Conservation (phyloP, 495 filamentous ascomycete species). For the Viridothelium virens region DNA sequence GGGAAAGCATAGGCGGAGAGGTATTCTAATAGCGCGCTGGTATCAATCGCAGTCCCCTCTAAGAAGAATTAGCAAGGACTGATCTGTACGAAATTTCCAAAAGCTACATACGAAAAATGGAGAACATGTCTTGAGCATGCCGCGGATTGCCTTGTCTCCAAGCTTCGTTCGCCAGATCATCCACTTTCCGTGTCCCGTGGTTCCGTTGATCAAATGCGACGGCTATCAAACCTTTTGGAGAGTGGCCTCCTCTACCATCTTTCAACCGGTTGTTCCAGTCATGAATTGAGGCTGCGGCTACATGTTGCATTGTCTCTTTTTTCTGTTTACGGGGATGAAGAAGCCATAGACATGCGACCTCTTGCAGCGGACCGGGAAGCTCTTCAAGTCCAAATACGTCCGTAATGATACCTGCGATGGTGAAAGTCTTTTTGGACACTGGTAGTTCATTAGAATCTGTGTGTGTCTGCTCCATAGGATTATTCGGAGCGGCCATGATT, state of each 20-base stretch:
- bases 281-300: slow-evolving; percentile 48
- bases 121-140: slow-evolving; percentile 88
- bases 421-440: slow-evolving; percentile 53
- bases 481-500: slow-evolving; percentile 19
- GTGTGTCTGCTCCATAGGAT: slow-evolving; percentile 31
- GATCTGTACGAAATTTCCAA: too few species aligned
- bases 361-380: slow-evolving; percentile 42
- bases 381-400: slow-evolving; percentile 75
- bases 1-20: slow-evolving; percentile 69
- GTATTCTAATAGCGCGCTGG: slow-evolving; percentile 60
- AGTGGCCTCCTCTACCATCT: slow-evolving; percentile 21
- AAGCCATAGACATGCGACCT: slow-evolving; percentile 73
- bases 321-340: slow-evolving; percentile 67
- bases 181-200: slow-evolving; percentile 65
- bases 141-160: slow-evolving; percentile 74
- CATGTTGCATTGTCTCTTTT: slow-evolving; percentile 59
- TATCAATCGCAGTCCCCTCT: slow-evolving; percentile 71
- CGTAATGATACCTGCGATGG: slow-evolving; percentile 67
- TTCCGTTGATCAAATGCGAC: slow-evolving; percentile 85
- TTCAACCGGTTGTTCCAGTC: slow-evolving; percentile 47
- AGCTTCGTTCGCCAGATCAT: slow-evolving; percentile 53
- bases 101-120: slow-evolving; percentile 25
- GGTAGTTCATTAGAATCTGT: slow-evolving; percentile 31
- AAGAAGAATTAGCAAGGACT: slow-evolving; percentile 9
- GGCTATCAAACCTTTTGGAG: slow-evolving; percentile 56